These are phyloP conservation scores for Albifimbria verrucaria DNA, from an alignment of 2,329 filamentous ascomycete species.

Conservation along the genomic window DNA sequence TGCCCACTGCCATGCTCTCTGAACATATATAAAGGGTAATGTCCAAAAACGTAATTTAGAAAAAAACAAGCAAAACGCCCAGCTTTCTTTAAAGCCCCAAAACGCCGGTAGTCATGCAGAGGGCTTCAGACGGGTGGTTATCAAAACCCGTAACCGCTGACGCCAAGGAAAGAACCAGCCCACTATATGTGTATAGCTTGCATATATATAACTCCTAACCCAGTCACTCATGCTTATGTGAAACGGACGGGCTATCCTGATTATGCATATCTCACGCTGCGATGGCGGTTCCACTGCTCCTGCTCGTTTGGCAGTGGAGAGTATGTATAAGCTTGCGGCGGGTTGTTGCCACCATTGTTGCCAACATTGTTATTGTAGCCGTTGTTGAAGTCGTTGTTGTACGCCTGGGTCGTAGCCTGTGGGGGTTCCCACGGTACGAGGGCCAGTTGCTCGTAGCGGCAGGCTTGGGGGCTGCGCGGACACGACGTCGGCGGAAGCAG, in stretches of 20 bases:
- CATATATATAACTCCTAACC: no score
- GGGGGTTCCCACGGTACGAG: slow-evolving; percentile 14
- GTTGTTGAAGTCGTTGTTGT: not conserved
- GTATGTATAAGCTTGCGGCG: slow-evolving; percentile 16
- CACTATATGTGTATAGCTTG: not conserved
- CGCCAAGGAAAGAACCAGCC: no score
- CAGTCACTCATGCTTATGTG: not conserved
- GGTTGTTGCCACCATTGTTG: slow-evolving; percentile 11
- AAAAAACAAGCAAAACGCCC: no score
- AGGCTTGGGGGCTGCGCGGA: slow-evolving; percentile 16
- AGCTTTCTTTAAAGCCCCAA: no score
- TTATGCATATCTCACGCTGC: slow-evolving; percentile 28
- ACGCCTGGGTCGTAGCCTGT: no score
- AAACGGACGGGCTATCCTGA: not conserved
- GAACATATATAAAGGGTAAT: no score
- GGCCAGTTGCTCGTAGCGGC: slow-evolving; percentile 23
- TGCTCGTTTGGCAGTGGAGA: slow-evolving; percentile 14
- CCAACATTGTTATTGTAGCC: not conserved
- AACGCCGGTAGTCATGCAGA: no score
- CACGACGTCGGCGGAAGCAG: slow-evolving; percentile 27
- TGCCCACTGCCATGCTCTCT: no score
- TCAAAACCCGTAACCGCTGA: no score
- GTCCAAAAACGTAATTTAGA: no score
- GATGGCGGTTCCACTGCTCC: slow-evolving; percentile 15
- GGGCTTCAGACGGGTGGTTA: no score